A percentile compares a stretch with the other conserved stretches of the same genome.
These are phyloP conservation scores for Aureobasidium melanogenum DNA, from an alignment of 2,329 filamentous ascomycete genomes.

Conservation along the genomic window DNA sequence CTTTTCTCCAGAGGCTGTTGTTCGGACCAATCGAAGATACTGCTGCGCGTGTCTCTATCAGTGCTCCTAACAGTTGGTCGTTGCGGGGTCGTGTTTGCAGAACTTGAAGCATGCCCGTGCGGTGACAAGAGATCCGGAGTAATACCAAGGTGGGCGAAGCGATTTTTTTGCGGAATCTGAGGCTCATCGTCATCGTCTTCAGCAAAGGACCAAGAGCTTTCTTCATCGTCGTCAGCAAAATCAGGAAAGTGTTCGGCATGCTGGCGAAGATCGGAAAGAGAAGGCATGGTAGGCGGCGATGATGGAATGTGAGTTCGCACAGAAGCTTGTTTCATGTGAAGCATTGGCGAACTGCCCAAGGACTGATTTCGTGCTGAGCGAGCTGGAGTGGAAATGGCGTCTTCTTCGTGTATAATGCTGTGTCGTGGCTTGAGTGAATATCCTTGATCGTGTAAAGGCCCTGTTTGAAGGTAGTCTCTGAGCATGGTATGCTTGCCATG, in stretches of 20 bases:
- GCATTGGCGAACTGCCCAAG: slow-evolving; percentile 27
- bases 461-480: slow-evolving; percentile 40
- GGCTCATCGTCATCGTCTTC: slow-evolving; percentile 17
- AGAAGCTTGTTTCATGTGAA: slow-evolving; percentile 2
- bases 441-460: slow-evolving; percentile 32
- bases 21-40: slow-evolving; percentile 72
- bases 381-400: slow-evolving; percentile 38
- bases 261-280: slow-evolving; percentile 27
- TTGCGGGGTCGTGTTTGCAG: slow-evolving; percentile 29
- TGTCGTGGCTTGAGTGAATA: slow-evolving; percentile 29
- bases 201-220: slow-evolving; percentile 30
- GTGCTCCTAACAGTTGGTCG: slow-evolving; percentile 27
- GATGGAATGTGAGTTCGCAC: slow-evolving; percentile 29
- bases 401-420: slow-evolving; percentile 43
- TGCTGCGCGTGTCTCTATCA: slow-evolving; percentile 47
- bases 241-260: slow-evolving; percentile 20
- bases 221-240: slow-evolving; percentile 29
- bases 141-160: slow-evolving; percentile 10
- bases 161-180: background rate
- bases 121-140: slow-evolving; percentile 15
- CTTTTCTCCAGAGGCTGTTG: slow-evolving; percentile 53
- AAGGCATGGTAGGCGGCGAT: slow-evolving; percentile 37
- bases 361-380: slow-evolving; percentile 33
- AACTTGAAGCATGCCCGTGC: slow-evolving; percentile 21
- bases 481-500: slow-evolving; percentile 27